Base-by-base conservation (phyloP, 768 basidiomycete genomes). In the Pisolithus microcarpus region DNA sequence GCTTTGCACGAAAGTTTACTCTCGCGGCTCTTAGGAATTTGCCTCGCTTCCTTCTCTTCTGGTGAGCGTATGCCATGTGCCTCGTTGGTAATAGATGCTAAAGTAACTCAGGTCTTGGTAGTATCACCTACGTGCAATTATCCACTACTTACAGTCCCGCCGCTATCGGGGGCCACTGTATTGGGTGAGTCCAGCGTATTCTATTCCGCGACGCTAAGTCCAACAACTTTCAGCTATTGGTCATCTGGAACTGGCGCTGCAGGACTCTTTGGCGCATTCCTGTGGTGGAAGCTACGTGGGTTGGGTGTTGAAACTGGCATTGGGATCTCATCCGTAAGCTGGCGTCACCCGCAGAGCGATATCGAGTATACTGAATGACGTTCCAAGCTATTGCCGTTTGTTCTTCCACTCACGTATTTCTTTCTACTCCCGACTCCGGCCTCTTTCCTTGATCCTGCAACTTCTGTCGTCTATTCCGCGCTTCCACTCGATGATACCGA, bases 231-330 rank as follows among this genome's bases (percentile, higher is more conserved):
- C 39, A 88, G 87, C 4, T 96, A 92, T 61, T 99, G 97, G 67
- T 85, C 94, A 7, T 85, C 86, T 10, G 95, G 95, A 0, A 98
- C 95, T 0, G 95, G 95, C 1, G 91, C 87, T 5, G 95, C 95
- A 0, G 95, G 95, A 0, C 79, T 99, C 1, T 87, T 85, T 0
- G 95, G 95, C 7, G 91, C 95, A 0, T 86, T 87, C 37, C 61
- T 96, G 11, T 98, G 96, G 96, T 98, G 95, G 95, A 76, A 91
- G 56, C 71, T 98, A 4, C 75, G 96, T 19, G 79, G 81, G 1
- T 68, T 95, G 0, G 95, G 96, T 19, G 91, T 99, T 5, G 78
- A 82, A 40, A 60, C 73, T 10, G 96, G 93, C 1, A 81, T 98
- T 23, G 88, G 90, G 2, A 60, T 95, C 19, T 91, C 89, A 9